phyloP scores from a whole-genome alignment of 2,329 filamentous ascomycete species.

The Pleoardoris graminearum region DNA sequence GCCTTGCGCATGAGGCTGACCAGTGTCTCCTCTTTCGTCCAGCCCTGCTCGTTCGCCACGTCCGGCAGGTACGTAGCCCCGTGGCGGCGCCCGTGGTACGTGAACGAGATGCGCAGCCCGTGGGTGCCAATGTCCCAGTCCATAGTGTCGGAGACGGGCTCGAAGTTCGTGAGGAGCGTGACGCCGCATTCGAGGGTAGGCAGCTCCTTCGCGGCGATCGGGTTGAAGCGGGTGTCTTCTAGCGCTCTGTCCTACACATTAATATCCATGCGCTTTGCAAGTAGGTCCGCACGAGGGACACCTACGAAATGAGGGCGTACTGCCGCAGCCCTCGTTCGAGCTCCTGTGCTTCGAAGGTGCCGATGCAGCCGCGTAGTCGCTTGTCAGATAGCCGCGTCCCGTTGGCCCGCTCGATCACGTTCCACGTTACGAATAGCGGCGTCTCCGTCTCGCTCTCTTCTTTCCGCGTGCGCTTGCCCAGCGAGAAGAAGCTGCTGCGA shows the following conservation, averaged over 20 bases:
- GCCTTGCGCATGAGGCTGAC: constrained; percentile 92
- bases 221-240: constrained; percentile 64
- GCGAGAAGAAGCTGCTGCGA: constrained; percentile 39
- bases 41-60: constrained; percentile 88
- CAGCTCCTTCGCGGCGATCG: constrained; percentile 53
- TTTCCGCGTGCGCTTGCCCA: constrained; percentile 28
- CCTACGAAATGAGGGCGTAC: constrained; percentile 80
- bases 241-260: constrained; percentile 56
- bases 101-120: constrained; percentile 84
- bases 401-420: constrained; percentile 63
- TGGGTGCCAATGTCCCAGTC: constrained; percentile 89
- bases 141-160: constrained; percentile 70
- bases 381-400: constrained; percentile 52
- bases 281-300: constrained; percentile 16
- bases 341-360: constrained; percentile 81
- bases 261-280: not conserved
- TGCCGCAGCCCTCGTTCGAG: constrained; percentile 72
- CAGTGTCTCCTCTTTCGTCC: constrained; percentile 90
- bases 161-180: constrained; percentile 85
- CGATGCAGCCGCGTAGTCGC: constrained; percentile 88
- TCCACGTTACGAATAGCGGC: constrained; percentile 95
- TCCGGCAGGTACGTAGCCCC: constrained; percentile 91
- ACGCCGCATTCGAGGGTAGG: constrained; percentile 54
- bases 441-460: constrained; percentile 52
- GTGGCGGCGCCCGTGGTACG: constrained; percentile 71